phyloP scores from a whole-genome alignment of 2,329 filamentous ascomycete species.

The Epicoccum nigrum region DNA sequence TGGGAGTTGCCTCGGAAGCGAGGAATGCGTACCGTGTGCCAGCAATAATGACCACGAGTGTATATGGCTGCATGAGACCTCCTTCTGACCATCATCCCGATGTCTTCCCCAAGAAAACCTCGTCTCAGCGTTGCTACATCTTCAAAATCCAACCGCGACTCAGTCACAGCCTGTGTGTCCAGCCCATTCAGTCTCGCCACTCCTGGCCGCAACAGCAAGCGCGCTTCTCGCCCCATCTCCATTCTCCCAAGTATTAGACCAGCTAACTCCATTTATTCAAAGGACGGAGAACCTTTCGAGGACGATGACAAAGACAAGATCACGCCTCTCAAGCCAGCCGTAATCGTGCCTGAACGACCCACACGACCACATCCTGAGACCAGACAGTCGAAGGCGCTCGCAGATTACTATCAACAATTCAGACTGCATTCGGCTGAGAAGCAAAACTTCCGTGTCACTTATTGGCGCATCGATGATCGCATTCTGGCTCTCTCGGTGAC shows the following conservation, averaged over 20 bases:
- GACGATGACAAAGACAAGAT: conserved; percentile 9
- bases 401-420: conserved; percentile 11
- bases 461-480: conserved; percentile 20
- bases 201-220: conserved; percentile 13
- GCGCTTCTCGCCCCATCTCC: conserved; percentile 4
- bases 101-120: conserved; percentile 13
- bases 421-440: conserved; percentile 6
- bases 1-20: conserved; percentile 7
- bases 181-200: conserved; percentile 26
- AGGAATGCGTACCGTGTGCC: conserved; percentile 5
- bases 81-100: neutral
- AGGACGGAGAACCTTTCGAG: conserved; percentile 10
- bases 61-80: neutral
- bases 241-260: conserved; percentile 9
- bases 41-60: too few relatives aligned
- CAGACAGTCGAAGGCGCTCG: conserved; percentile 6
- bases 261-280: conserved; percentile 4
- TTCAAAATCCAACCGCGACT: conserved; percentile 5
- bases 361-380: conserved; percentile 4
- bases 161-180: conserved; percentile 14
- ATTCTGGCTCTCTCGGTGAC: conserved; percentile 28
- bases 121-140: conserved; percentile 9
- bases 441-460: conserved; percentile 4
- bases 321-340: conserved; percentile 9
- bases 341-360: conserved; percentile 14